phyloP scores from a whole-genome alignment of 2,329 filamentous ascomycete genomes.

The Aaosphaeria arxii region DNA sequence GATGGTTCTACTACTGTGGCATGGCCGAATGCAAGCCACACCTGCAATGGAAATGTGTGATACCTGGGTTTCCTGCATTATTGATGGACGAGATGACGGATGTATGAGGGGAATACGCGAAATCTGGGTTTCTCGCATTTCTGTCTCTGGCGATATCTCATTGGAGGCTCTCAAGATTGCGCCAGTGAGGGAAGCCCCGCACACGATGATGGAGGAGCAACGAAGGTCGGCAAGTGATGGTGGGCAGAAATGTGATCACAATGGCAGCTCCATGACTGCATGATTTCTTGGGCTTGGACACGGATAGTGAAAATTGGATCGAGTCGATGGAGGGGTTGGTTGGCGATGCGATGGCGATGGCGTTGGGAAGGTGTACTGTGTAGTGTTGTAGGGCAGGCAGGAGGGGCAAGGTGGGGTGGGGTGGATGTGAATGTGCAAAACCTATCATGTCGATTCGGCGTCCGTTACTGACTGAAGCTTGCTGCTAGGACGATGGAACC shows the following conservation, averaged over 20 bases:
- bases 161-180: neutral
- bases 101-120: too few relatives aligned
- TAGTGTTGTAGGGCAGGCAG: conserved; percentile 1
- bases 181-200: conserved; percentile 9
- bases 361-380: too few relatives aligned
- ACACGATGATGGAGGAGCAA: conserved; percentile 4
- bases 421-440: conserved; percentile 16
- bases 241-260: conserved; percentile 16
- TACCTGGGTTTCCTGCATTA: too few relatives aligned
- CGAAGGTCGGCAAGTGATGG: conserved; percentile 4
- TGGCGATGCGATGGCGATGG: conserved; percentile 5
- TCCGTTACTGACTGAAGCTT: conserved; percentile 9
- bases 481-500: too few relatives aligned
- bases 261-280: conserved; percentile 16
- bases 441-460: conserved; percentile 11
- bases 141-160: neutral
- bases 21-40: too few relatives aligned
- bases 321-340: conserved; percentile 5
- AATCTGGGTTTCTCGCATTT: neutral
- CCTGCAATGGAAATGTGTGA: too few relatives aligned
- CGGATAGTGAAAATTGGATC: conserved; percentile 14
- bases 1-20: too few relatives aligned
- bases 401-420: conserved; percentile 20
- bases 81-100: too few relatives aligned
- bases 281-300: conserved; percentile 3